Conservation (phyloP, 768 basidiomycete species). For the Panaeolus papilionaceus region DNA sequence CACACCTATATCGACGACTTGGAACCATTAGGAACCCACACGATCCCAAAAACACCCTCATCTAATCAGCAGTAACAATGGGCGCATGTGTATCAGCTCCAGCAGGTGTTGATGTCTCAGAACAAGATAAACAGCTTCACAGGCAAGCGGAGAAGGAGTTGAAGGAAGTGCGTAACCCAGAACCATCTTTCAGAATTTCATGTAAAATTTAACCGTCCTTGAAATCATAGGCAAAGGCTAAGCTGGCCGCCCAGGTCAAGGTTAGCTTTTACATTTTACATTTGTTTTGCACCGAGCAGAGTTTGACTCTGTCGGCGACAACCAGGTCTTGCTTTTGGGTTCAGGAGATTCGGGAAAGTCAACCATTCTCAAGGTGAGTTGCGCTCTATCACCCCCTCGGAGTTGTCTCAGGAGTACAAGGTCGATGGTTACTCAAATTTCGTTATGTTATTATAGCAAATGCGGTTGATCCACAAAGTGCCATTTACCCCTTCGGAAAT, state of each 20-base stretch:
- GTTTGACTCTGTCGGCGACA: constrained; percentile 13
- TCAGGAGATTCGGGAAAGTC: constrained; percentile 96
- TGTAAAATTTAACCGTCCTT: constrained; percentile 9
- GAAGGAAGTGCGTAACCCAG: constrained; percentile 62
- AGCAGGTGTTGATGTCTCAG: constrained; percentile 42
- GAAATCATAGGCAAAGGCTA: constrained; percentile 68
- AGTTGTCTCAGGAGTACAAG: constrained; percentile 5
- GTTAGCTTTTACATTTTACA: constrained; percentile 40
- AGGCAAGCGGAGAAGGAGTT: constrained; percentile 79
- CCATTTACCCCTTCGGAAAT: constrained; percentile 85
- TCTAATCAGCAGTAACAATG: constrained; percentile 46
- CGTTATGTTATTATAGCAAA: constrained; percentile 65
- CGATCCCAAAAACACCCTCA: neutral
- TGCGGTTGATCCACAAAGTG: constrained; percentile 92
- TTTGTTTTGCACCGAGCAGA: constrained; percentile 13
- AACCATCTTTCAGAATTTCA: constrained; percentile 16
- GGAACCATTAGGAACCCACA: neutral
- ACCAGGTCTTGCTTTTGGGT: constrained; percentile 84
- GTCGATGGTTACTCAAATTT: neutral
- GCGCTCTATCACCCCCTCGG: neutral
- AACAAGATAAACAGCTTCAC: constrained; percentile 67
- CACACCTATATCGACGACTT: neutral
- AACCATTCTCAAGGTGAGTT: constrained; percentile 80
- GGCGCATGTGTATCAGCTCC: constrained; percentile 81
- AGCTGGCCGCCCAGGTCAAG: constrained; percentile 78